These are phyloP conservation scores for Mortierella sp. DNA, from an alignment of 371 early-diverging fungal species.

Conservation along the genomic window DNA sequence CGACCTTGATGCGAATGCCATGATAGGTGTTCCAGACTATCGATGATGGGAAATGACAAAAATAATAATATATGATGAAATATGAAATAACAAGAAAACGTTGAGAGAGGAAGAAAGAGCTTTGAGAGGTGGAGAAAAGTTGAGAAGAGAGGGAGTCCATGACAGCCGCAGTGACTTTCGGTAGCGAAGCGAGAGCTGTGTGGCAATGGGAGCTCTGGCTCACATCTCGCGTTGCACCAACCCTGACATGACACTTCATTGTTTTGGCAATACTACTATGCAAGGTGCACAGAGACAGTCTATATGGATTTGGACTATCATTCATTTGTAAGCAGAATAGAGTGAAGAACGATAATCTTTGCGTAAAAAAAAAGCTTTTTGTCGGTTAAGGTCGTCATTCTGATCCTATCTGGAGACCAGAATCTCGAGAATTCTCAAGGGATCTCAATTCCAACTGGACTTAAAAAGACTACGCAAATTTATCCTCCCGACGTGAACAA, in stretches of 20 bases:
- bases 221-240: slow-evolving; percentile 13
- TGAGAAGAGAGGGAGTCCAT: too few relatives aligned
- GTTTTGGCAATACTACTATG: background rate
- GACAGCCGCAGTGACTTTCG: background rate
- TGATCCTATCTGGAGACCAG: slow-evolving; percentile 8
- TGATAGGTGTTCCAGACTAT: background rate
- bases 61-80: background rate
- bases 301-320: background rate
- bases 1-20: background rate
- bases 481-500: background rate
- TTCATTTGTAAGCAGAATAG: background rate
- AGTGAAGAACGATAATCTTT: background rate
- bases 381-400: slow-evolving; percentile 7
- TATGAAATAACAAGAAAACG: background rate
- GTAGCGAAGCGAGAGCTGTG: background rate
- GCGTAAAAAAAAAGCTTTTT: background rate
- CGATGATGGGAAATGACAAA: background rate
- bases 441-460: slow-evolving; percentile 22
- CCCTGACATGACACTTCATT: background rate
- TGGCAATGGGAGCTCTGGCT: background rate
- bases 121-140: too few relatives aligned
- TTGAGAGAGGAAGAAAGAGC: too few relatives aligned
- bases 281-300: slow-evolving; percentile 1
- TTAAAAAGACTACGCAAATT: background rate
- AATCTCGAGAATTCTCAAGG: background rate